These are phyloP conservation scores for Ricinus communis DNA, from an alignment of 345 rosid genomes.

Conservation along the genomic window DNA sequence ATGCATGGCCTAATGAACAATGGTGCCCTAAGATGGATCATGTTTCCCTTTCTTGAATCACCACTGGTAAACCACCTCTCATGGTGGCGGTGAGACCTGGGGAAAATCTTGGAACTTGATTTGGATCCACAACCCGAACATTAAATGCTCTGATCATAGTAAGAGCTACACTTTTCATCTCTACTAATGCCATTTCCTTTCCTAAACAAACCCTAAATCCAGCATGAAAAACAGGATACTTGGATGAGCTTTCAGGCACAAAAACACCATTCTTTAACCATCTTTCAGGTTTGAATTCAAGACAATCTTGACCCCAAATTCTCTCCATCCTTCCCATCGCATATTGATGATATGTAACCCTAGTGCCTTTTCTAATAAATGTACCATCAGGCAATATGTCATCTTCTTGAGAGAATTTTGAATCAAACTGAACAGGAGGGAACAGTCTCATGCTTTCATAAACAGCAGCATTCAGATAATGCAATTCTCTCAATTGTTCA, in stretches of 20 bases:
- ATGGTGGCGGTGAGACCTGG: conserved; percentile 83
- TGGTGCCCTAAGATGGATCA: neutral
- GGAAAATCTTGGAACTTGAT: conserved; percentile 39
- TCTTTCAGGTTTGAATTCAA: conserved; percentile 58
- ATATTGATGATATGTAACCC: conserved; percentile 55
- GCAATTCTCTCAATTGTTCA: conserved; percentile 29
- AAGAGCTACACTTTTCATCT: conserved; percentile 52
- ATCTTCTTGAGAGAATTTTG: conserved; percentile 48
- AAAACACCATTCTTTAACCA: conserved; percentile 48
- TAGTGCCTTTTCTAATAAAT: conserved; percentile 41
- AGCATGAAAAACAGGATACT: conserved; percentile 69
- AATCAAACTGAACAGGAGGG: conserved; percentile 68
- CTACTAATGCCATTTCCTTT: conserved; percentile 57
- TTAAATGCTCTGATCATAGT: conserved; percentile 43
- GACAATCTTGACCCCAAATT: conserved; percentile 54
- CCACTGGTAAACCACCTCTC: conserved; percentile 68
- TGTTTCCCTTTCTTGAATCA: conserved; percentile 31
- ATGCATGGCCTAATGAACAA: too few species aligned
- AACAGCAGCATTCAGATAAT: conserved; percentile 48
- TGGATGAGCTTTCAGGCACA: conserved; percentile 35
- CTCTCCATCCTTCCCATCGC: conserved; percentile 68
- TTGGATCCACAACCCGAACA: conserved; percentile 33
- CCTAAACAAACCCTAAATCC: conserved; percentile 69
- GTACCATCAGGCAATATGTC: conserved; percentile 64
- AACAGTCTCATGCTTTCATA: conserved; percentile 52